phyloP scores from a whole-genome alignment of 1,284 basidiomycete genomes.

The Rhodotorula sp. region DNA sequence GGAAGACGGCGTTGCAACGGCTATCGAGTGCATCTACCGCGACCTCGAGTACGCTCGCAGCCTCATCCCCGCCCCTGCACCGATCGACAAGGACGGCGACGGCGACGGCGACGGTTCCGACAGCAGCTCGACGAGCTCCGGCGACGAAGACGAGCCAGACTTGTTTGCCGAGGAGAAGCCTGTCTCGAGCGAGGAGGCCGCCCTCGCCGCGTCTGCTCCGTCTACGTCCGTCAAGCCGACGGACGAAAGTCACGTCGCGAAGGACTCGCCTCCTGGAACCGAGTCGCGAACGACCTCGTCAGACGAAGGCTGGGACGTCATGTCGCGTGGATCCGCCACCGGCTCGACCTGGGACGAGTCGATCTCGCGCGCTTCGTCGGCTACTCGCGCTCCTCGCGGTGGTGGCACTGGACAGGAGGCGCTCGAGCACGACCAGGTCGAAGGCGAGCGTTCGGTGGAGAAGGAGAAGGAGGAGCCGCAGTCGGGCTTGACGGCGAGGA shows the following conservation, averaged over 20 bases:
- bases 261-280: neutral
- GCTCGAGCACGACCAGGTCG: neutral
- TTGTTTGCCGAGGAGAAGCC: neutral
- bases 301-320: constrained; percentile 29
- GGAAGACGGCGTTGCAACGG: constrained; percentile 82
- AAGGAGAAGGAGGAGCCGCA: neutral
- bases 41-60: constrained; percentile 57
- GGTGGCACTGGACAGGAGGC: neutral
- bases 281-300: constrained; percentile 17
- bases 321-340: constrained; percentile 25
- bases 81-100: neutral
- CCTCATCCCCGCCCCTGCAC: constrained; percentile 13
- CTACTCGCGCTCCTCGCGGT: neutral
- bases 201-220: neutral
- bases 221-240: neutral
- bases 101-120: neutral
- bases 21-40: constrained; percentile 86
- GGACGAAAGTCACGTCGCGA: neutral
- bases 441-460: neutral
- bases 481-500: constrained; percentile 11
- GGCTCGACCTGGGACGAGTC: neutral
- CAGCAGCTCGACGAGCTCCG: neutral
- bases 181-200: neutral
- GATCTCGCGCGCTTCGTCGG: constrained; percentile 9
- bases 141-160: neutral